Evolutionary conservation across 345 rosid genomes (phyloP).

Genomic region (Eucalyptus pumila): DNA sequence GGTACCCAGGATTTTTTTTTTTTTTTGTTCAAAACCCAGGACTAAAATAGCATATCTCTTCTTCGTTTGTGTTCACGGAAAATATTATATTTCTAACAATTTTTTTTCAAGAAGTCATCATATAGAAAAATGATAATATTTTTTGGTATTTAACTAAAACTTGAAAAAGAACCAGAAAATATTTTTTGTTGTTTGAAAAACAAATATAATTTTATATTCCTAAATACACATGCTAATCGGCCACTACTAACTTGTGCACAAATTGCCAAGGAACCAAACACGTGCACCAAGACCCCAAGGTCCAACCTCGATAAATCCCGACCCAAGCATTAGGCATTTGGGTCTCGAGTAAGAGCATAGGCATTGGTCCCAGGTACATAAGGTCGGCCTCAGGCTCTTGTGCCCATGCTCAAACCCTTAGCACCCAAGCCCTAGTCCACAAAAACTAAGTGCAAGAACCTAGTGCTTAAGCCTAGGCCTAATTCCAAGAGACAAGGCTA

Average conservation of each 20-base stretch:
- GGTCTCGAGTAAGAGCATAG: neutral
- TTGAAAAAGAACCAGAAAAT: too few species aligned
- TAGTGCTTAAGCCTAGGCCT: neutral
- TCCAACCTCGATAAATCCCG: neutral
- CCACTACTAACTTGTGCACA: too few species aligned
- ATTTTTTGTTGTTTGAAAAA: neutral
- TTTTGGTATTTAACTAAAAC: neutral
- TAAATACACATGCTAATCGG: neutral
- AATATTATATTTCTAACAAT: too few species aligned
- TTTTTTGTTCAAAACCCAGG: neutral
- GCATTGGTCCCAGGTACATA: too few species aligned
- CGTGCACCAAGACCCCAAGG: neutral
- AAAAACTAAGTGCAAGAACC: neutral
- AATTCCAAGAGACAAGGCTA: neutral
- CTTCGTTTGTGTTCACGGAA: neutral
- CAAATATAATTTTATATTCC: too few species aligned
- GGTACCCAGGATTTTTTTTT: neutral
- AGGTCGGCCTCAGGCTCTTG: accelerated
- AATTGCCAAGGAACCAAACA: neutral
- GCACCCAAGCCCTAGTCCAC: neutral
- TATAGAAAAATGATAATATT: too few species aligned
- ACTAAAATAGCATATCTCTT: neutral
- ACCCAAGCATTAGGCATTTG: neutral
- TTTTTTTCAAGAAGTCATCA: too few species aligned
- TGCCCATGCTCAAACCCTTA: neutral